A percentile compares a stretch with the other conserved stretches of the same genome.
Evolutionary conservation across 352 stramenopile species (phyloP).

Genomic region (Albugo candida): DNA sequence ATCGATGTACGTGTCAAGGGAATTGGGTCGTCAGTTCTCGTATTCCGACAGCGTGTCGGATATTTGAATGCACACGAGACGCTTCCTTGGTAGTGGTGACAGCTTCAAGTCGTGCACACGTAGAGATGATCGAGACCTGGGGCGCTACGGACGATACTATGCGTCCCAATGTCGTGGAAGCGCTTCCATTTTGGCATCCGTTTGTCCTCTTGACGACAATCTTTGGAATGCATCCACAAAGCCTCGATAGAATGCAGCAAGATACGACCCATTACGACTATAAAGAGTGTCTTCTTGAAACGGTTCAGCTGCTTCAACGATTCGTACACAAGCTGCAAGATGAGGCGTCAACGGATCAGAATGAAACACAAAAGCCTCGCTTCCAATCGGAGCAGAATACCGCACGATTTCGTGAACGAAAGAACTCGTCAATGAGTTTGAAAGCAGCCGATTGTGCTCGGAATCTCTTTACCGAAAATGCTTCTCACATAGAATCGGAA

Average conservation of each 20-base stretch:
- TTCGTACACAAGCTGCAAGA: constrained; percentile 50
- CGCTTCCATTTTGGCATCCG: constrained; percentile 65
- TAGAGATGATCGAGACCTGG: constrained; percentile 66
- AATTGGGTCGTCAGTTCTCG: constrained; percentile 40
- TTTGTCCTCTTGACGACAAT: constrained; percentile 70
- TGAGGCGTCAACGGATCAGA: constrained; percentile 33
- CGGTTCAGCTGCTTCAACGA: constrained; percentile 69
- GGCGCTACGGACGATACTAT: constrained; percentile 41
- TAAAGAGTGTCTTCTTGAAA: constrained; percentile 50
- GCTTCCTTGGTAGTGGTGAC: constrained; percentile 60
- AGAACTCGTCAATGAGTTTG: constrained; percentile 1
- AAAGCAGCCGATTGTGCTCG: constrained; percentile 33
- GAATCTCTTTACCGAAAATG: constrained; percentile 9
- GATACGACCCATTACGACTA: constrained; percentile 43
- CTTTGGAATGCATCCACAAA: constrained; percentile 68
- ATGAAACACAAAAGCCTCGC: constrained; percentile 34
- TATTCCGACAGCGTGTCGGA: constrained; percentile 22
- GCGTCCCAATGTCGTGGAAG: constrained; percentile 69
- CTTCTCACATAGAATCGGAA: not conserved
- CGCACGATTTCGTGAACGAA: constrained; percentile 5
- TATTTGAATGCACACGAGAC: constrained; percentile 70
- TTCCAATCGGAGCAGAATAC: constrained; percentile 17
- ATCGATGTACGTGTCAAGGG: constrained; percentile 48
- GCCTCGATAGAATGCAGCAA: constrained; percentile 46
- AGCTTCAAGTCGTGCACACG: constrained; percentile 23